These are phyloP conservation scores for Kokia cookei DNA, from an alignment of 441 rosid genomes.

Conservation along the genomic window DNA sequence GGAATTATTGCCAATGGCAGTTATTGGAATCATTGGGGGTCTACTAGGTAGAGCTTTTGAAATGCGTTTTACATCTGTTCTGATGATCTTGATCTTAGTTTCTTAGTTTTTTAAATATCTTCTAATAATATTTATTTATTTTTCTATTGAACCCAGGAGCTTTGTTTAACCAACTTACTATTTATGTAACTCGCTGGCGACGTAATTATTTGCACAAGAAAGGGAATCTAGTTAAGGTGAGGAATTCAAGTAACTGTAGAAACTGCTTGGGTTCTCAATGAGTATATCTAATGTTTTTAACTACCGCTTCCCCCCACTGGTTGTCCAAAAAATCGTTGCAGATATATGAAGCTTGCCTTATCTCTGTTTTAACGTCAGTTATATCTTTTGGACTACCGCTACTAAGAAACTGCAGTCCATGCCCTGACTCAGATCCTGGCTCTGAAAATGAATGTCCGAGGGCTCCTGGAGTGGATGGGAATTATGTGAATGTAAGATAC, in stretches of 20 bases:
- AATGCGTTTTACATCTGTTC: background rate
- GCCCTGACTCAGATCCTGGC: slow-evolving; percentile 77
- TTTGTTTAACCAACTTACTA: slow-evolving; percentile 88
- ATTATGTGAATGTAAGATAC: slow-evolving; percentile 83
- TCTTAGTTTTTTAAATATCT: background rate
- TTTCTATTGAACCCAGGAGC: slow-evolving; percentile 53
- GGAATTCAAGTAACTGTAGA: background rate
- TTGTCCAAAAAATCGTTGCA: slow-evolving; percentile 24
- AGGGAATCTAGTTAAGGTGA: slow-evolving; percentile 83
- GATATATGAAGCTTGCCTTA: slow-evolving; percentile 95
- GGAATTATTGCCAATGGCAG: slow-evolving; percentile 95
- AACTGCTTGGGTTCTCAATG: background rate
- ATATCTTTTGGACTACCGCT: slow-evolving; percentile 94
- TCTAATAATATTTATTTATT: background rate
- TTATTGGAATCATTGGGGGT: slow-evolving; percentile 93
- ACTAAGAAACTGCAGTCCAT: slow-evolving; percentile 81
- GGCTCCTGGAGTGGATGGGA: slow-evolving; percentile 92
- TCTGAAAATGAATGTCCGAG: slow-evolving; percentile 83
- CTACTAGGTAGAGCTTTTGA: slow-evolving; percentile 55
- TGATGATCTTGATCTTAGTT: background rate
- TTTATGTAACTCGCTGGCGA: slow-evolving; percentile 80
- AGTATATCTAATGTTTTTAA: slow-evolving; percentile 9
- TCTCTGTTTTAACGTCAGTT: slow-evolving; percentile 81
- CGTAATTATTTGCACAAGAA: slow-evolving; percentile 80
- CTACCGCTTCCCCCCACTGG: background rate